Base-by-base conservation (phyloP, 345 rosid species). In the Ailanthus altissimus region DNA sequence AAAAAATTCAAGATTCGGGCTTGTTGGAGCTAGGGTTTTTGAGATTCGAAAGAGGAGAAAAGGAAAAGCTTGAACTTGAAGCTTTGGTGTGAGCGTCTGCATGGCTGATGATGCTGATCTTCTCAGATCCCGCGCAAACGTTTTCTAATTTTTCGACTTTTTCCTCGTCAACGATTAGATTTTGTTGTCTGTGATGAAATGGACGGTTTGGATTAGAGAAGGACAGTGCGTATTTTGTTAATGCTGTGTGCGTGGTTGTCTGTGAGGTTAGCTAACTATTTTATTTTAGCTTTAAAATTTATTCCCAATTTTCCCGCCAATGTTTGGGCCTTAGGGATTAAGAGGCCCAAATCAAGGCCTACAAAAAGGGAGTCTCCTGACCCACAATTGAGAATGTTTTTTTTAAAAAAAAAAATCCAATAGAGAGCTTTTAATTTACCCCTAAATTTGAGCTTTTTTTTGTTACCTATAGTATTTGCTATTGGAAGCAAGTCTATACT, bases 1-100 rank as follows among this genome's bases (percentile, higher is more conserved):
- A 32, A 1, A 32, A 32, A 1, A 36, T 9, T 53, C 46, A 23
- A 46, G 62, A 76, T 54, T 66, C 51, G 11, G 28, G 53, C 7
- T 56, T 28, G 36, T n/a, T n/a, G 57, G 51, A 46, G 25, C 40
- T 73, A 60, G 67, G 76, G 76, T 46, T 73, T 72, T 4, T 40
- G 53, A 25, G 36, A 14, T 0, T 32, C 4, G 21, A 13, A 61
- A 4, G 5, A n/a, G 0, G n/a, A 26, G 21, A 8, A 42, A 20
- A n/a, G 20, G 14, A 32, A 32, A 32, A 32, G 38, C 38, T 32
- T 1, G 63, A 25, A 59, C 5, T 65, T 20, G 46, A 53, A 40
- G 20, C 32, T 51, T 49, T 13, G 10, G 20, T 40, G 75, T 16
- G 21, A 5, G 26, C 46, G 43, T 21, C 64, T 12, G 9, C 50